A percentile compares a stretch with the other conserved stretches of the same genome.
phyloP scores from a whole-genome alignment of 768 basidiomycete genomes.

The Lactifluus echinatus region DNA sequence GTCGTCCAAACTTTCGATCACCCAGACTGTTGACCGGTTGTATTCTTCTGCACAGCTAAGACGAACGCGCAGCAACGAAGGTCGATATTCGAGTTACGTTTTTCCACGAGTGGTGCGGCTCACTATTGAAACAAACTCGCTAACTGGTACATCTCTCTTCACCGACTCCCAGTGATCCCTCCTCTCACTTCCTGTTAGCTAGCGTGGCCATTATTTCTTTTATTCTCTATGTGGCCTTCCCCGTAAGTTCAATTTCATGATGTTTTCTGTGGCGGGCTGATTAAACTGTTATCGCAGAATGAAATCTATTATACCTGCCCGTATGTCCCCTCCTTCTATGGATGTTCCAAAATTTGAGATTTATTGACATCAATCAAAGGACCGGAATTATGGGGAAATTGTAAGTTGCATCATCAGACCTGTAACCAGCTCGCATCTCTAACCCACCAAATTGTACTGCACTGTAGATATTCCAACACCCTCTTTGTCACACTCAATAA shows the following conservation, averaged over 20 bases:
- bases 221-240: conserved; percentile 9
- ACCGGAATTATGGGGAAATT: conserved; percentile 21
- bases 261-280: neutral
- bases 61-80: neutral
- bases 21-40: neutral
- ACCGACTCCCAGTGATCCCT: neutral
- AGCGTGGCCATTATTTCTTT: conserved; percentile 6
- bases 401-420: neutral
- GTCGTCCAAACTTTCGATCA: neutral
- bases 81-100: conserved; percentile 1
- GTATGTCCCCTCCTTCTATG: neutral
- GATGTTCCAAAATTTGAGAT: neutral
- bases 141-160: conserved; percentile 10
- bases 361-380: neutral
- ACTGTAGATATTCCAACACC: conserved; percentile 2
- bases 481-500: conserved; percentile 2
- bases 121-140: conserved; percentile 24
- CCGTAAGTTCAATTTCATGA: neutral
- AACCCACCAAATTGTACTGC: neutral
- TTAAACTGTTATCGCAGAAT: neutral
- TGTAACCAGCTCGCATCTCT: neutral
- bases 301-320: conserved; percentile 10
- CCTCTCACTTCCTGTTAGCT: neutral
- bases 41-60: neutral
- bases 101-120: conserved; percentile 22